Conservation (phyloP, 164 flowering plant genomes). For the Tetrastigma voinierianum region DNA sequence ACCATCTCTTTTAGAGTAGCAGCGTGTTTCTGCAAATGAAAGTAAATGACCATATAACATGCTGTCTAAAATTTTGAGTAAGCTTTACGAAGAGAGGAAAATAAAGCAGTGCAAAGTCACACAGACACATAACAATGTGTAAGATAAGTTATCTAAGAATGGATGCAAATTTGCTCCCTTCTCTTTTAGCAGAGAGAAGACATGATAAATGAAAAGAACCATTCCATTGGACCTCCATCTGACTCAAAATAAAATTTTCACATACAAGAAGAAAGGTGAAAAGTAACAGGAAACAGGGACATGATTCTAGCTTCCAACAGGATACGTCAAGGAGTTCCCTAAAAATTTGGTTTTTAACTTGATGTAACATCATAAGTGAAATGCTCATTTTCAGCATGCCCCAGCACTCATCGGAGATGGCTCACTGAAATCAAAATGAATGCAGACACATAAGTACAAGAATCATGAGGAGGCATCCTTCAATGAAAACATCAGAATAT, state of each 20-base stretch:
- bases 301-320: constrained; percentile 61
- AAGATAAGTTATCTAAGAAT: too few relatives aligned
- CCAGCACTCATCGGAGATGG: constrained; percentile 90
- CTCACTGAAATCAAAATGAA: constrained; percentile 45
- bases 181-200: too few relatives aligned
- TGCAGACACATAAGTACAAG: background rate
- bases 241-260: background rate
- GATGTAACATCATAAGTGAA: constrained; percentile 78
- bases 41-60: background rate
- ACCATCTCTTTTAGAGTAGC: constrained; percentile 65
- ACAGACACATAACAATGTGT: too few relatives aligned
- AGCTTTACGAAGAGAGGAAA: background rate
- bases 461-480: background rate
- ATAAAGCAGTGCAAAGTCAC: background rate
- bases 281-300: background rate
- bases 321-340: constrained; percentile 78
- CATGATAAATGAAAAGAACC: background rate
- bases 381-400: constrained; percentile 86
- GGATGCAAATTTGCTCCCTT: too few relatives aligned
- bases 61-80: background rate
- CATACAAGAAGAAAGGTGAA: background rate
- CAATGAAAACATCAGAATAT: background rate
- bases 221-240: background rate
- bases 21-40: constrained; percentile 55
- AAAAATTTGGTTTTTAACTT: constrained; percentile 70